These are phyloP conservation scores for Xylaria sp. DNA, from an alignment of 2,329 filamentous ascomycete species.

Conservation along the genomic window DNA sequence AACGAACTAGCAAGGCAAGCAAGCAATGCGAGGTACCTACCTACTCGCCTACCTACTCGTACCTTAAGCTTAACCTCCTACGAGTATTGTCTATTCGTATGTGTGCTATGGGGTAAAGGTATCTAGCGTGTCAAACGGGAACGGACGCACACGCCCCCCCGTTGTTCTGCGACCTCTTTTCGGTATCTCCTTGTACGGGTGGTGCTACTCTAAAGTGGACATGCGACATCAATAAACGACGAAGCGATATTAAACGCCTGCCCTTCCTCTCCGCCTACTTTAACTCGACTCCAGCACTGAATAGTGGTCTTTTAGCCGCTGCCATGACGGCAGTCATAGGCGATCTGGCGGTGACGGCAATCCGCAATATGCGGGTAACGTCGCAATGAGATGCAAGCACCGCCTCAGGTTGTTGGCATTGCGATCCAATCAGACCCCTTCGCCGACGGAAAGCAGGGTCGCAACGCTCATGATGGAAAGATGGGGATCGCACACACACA, in stretches of 20 bases:
- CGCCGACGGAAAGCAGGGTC: slow-evolving; percentile 2
- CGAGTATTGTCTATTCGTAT: no score
- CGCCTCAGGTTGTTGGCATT: slow-evolving; percentile 13
- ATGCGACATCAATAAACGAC: background rate
- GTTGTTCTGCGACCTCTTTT: background rate
- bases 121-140: no score
- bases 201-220: background rate
- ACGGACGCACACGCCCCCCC: no score
- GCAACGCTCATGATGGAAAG: background rate
- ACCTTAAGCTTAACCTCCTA: no score
- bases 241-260: slow-evolving; percentile 8
- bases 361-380: slow-evolving; percentile 17
- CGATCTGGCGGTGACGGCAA: slow-evolving; percentile 24
- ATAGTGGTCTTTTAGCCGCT: slow-evolving; percentile 1
- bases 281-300: background rate
- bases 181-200: background rate
- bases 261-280: no score
- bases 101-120: no score
- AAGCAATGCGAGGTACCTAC: background rate
- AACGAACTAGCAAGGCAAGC: no score
- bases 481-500: background rate
- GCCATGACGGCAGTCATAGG: slow-evolving; percentile 14
- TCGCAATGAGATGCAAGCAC: slow-evolving; percentile 12
- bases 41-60: background rate
- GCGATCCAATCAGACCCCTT: slow-evolving; percentile 9